Evolutionary conservation across 2,329 filamentous ascomycete species (phyloP).

Genomic region (Diaporthe velutina): DNA sequence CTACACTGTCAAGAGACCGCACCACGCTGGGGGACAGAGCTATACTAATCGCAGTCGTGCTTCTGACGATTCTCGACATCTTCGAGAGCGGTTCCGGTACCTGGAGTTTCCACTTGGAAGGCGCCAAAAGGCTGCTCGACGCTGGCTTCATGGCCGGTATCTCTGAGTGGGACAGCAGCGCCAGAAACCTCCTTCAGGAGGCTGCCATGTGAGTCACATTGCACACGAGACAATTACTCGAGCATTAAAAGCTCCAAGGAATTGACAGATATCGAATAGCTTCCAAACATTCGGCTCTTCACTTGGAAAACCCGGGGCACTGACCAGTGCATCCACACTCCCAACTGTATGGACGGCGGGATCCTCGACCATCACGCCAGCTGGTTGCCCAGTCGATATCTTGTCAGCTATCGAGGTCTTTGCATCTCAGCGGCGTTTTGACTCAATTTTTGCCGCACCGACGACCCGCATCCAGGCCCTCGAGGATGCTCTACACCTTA

Average conservation of each 20-base stretch:
- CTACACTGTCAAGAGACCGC: not conserved
- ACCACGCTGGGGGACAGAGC: not conserved
- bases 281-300: slow-evolving; percentile 11
- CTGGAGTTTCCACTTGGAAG: not conserved
- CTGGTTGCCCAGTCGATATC: not conserved
- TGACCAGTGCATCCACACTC: slow-evolving; percentile 1
- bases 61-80: not conserved
- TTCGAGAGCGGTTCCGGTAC: not conserved
- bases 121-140: not conserved
- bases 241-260: not conserved
- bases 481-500: not conserved
- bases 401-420: slow-evolving; percentile 5
- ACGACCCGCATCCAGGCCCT: not conserved
- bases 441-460: not conserved
- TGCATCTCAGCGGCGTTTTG: slow-evolving; percentile 9
- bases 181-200: not conserved
- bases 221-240: not conserved
- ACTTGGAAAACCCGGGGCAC: not conserved
- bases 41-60: not conserved
- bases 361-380: not conserved
- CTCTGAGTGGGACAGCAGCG: not conserved
- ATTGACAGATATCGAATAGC: not conserved
- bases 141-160: not conserved
- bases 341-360: not conserved
- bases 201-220: not conserved